Evolutionary conservation across 768 basidiomycete species (phyloP), one percentile per base, ranked within the genome.

Genomic region (Termitomyces sp.): DNA sequence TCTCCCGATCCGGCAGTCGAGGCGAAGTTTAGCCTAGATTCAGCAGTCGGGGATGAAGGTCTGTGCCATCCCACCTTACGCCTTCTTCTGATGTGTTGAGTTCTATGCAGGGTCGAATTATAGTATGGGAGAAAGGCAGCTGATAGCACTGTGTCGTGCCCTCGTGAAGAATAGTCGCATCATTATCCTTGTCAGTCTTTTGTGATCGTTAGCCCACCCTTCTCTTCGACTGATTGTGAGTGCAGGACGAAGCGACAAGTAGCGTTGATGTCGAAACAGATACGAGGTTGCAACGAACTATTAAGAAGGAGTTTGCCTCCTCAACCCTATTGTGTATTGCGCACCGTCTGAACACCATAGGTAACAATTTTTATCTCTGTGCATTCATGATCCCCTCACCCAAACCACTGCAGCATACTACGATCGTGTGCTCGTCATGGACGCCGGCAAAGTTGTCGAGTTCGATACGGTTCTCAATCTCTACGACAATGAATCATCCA

Each of bases 391-490:
- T 52, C 51, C 39, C 45, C n/a, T n/a, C n/a, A n/a, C n/a, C 53
- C 1, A 35, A 13, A 42, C 39, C 1, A 4, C 20, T 62, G 2
- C 50, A 84, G 84, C 79, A 0, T 82, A 89, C 66, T 90, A 87
- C 64, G 87, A 90, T 67, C 79, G 84, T 22, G 79, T 91, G 22
- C 74, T 92, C 18, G 89, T 91, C 49, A 88, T 93, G 86, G 85
- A 89, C 65, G 74, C 78, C 32, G 90, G 91, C 4, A 67, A 75
- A 36, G 83, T 91, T 3, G 86, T 84, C 11, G 90, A 92, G 71
- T 90, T 84, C 68, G 90, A 91, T 72, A 87, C 87, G 2, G 90
- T 91, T 3, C 77, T 88, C 45, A 81, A 79, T 62, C 81, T 92
- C 4, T 85, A 84, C 66, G 83, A 87, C 68, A 79, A 78, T 60